Base-by-base conservation (phyloP, 2,329 filamentous ascomycete genomes). In the Teratosphaeria destructans region DNA sequence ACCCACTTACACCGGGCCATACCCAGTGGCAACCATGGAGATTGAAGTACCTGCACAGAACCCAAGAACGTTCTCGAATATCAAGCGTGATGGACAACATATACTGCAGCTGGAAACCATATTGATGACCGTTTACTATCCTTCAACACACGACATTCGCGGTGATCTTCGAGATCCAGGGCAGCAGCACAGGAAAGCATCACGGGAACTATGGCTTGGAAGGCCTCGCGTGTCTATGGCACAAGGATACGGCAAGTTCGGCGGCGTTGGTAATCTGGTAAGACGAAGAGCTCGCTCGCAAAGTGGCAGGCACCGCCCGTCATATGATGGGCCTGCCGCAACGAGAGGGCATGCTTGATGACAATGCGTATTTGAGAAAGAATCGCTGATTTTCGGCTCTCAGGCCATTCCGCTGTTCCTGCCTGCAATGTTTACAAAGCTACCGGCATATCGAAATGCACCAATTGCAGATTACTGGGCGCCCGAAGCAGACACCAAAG, bases 71-170 rank as follows among this genome's bases (percentile, higher is more conserved):
- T 79, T 82, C 63, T 80, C 79, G 1, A 67, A 80, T 58, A 82
- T 82, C 59, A 80, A 73, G 37, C 73, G 80, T 43, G 63, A 79
- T 29, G 72, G 77, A 57, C 71, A 73, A 58, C 76, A 79, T 62
- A 62, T 82, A 7, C 69, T 84, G 14, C 74, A 81, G 57, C 71
- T 83, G 14, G 77, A 84, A 61, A 87, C 85, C 0, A 82, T 87
- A 8, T 75, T 87, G 4, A 81, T 87, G 71, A 81, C 81, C 0
- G 71, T 87, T n/a, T 88, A 84, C 70, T 88, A 88, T 68, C 85
- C 85, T 1, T 79, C 81, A 19, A 73, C 76, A 0, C 67, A 71
- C 26, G 53, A 54, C 53, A 54, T 32, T 7, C 27, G 34, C 10
- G 53, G 53, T 32, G 74, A 77, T 1, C 66, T 71, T 34, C 75